These are phyloP conservation scores for Corylus heterophylla DNA, from an alignment of 306 rosid genomes.

Conservation along the genomic window DNA sequence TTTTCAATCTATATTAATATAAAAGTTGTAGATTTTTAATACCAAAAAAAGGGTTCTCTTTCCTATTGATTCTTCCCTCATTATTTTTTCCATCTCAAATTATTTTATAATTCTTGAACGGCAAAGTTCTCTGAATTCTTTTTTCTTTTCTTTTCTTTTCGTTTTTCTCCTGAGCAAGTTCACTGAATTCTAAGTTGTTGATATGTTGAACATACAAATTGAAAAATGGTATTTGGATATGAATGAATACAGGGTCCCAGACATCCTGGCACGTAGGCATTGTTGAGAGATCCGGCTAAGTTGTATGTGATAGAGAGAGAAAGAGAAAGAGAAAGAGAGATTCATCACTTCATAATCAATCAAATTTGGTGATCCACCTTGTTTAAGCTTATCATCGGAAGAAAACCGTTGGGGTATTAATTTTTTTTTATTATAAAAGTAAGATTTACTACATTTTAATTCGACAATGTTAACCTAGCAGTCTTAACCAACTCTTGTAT, in stretches of 20 bases:
- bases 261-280: slow-evolving; percentile 22
- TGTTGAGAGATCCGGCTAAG: slow-evolving; percentile 6
- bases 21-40: background rate
- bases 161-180: background rate
- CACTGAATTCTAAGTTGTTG: background rate
- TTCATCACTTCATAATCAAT: too few relatives aligned
- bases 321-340: too few relatives aligned
- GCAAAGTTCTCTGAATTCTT: background rate
- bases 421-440: too few relatives aligned
- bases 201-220: background rate
- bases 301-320: too few relatives aligned
- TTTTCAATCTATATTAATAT: background rate
- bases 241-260: background rate
- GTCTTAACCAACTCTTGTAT: too few relatives aligned
- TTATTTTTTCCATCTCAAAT: background rate
- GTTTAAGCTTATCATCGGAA: too few relatives aligned
- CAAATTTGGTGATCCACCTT: too few relatives aligned
- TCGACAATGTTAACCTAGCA: too few relatives aligned
- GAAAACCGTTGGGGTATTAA: too few relatives aligned
- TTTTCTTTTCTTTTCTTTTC: too few relatives aligned
- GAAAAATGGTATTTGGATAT: background rate
- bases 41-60: background rate
- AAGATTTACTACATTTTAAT: too few relatives aligned
- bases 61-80: slow-evolving; percentile 12
- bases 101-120: too few relatives aligned